A percentile compares a stretch with the other conserved stretches of the same genome.
Conservation (phyloP, 2,329 filamentous ascomycete genomes). For the Cercospora sp. region DNA sequence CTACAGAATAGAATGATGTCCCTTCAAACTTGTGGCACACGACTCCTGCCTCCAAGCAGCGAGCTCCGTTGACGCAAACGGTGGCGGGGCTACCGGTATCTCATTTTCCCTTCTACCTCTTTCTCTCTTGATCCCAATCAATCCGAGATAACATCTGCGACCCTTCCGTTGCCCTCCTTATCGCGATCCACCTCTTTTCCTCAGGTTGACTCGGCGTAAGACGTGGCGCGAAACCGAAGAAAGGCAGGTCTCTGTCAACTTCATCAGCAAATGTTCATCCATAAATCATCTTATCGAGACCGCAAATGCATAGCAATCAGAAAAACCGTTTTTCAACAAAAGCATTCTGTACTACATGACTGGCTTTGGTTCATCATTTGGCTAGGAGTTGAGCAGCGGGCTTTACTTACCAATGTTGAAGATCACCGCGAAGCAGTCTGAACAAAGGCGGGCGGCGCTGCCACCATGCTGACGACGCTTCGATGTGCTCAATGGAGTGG, state of each 20-base stretch:
- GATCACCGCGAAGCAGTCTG: background rate
- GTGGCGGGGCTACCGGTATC: background rate
- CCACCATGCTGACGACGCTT: no score
- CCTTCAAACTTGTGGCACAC: background rate
- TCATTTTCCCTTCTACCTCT: no score
- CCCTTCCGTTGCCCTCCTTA: background rate
- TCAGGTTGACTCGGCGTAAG: background rate
- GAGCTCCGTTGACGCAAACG: background rate
- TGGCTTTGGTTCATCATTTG: background rate
- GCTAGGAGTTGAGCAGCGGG: background rate
- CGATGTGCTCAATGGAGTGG: no score
- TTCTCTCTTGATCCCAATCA: no score
- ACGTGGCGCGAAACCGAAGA: background rate
- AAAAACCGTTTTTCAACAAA: background rate
- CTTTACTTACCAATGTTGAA: background rate
- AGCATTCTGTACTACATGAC: background rate
- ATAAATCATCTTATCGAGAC: background rate
- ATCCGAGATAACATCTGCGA: background rate
- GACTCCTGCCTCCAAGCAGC: background rate
- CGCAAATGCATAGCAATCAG: background rate
- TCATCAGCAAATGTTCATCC: background rate
- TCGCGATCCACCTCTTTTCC: background rate
- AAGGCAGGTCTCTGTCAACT: background rate
- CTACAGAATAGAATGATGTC: background rate
- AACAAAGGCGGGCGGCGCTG: no score